Percentiles rank a stretch among this genome's conserved stretches.
These are phyloP conservation scores for Taiozyma sp. DNA, from an alignment of 1,139 yeast species.

Conservation along the genomic window DNA sequence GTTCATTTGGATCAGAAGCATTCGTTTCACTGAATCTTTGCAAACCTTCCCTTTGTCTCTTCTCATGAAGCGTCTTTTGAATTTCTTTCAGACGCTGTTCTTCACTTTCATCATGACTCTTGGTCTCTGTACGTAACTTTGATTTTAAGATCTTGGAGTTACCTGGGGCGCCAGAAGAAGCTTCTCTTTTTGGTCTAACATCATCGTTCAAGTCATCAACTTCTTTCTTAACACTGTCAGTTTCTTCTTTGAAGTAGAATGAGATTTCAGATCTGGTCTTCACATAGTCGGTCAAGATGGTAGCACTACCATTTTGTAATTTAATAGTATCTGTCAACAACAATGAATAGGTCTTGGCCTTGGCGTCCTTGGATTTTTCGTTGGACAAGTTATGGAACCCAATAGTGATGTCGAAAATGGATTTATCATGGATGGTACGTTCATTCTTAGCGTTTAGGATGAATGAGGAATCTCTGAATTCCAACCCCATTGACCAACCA, in stretches of 20 bases:
- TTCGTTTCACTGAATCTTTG: conserved; percentile 73
- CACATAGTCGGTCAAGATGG: conserved; percentile 69
- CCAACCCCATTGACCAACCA: conserved; percentile 91
- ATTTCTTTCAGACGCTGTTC: conserved; percentile 80
- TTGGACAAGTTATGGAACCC: conserved; percentile 68
- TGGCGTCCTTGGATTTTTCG: conserved; percentile 35
- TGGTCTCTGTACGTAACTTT: conserved; percentile 74
- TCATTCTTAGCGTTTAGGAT: conserved; percentile 73
- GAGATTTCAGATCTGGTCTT: conserved; percentile 74
- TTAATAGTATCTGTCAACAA: conserved; percentile 81
- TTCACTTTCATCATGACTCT: conserved; percentile 71
- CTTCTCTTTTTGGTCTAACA: conserved; percentile 20
- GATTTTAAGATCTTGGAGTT: conserved; percentile 63
- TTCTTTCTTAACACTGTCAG: conserved; percentile 27
- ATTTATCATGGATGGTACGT: conserved; percentile 63
- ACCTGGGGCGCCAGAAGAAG: conserved; percentile 21
- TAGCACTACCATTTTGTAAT: conserved; percentile 58
- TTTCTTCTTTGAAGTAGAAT: conserved; percentile 77
- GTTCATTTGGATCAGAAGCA: conserved; percentile 61
- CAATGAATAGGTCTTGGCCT: conserved; percentile 57
- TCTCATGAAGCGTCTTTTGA: conserved; percentile 79
- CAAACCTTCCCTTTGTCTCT: conserved; percentile 81
- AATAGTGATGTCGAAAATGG: conserved; percentile 69
- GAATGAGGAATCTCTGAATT: conserved; percentile 78
- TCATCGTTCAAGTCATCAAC: conserved; percentile 27